Percentiles rank a stretch among this genome's conserved stretches.
Evolutionary conservation across 768 basidiomycete genomes (phyloP).

Genomic region (Mycena capillaripes): DNA sequence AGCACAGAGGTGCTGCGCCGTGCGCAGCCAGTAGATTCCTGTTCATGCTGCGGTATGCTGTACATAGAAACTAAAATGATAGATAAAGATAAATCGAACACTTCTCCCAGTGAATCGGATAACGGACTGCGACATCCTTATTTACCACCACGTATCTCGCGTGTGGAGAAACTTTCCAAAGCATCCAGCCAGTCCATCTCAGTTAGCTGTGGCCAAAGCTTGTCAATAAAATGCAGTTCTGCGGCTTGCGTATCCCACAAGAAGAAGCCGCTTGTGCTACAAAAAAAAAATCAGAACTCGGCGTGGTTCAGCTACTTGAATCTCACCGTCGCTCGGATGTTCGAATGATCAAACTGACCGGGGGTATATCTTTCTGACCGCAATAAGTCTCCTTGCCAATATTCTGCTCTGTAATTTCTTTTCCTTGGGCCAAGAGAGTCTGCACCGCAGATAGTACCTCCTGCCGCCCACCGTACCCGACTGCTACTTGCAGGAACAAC

Average conservation of each 20-base stretch:
- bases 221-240: conserved; percentile 33
- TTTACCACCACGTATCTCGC: conserved; percentile 26
- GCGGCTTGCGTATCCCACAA: conserved; percentile 31
- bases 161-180: conserved; percentile 22
- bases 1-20: too few relatives aligned
- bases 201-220: conserved; percentile 32
- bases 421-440: conserved; percentile 20
- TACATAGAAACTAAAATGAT: too few relatives aligned
- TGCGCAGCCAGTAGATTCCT: too few relatives aligned
- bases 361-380: conserved; percentile 3
- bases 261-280: conserved; percentile 33
- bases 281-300: background rate
- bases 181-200: conserved; percentile 28
- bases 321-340: conserved; percentile 26
- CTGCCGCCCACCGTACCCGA: conserved; percentile 35
- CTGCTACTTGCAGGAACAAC: conserved; percentile 30
- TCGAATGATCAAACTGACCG: conserved; percentile 28
- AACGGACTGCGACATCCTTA: too few relatives aligned
- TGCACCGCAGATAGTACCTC: conserved; percentile 30
- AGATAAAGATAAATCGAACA: too few relatives aligned
- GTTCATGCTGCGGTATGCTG: too few relatives aligned
- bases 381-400: conserved; percentile 32
- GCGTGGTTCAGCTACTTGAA: background rate
- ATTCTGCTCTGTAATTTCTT: conserved; percentile 29
- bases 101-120: too few relatives aligned